phyloP scores from a whole-genome alignment of 164 flowering plant genomes.

The Tetracentron sinense region DNA sequence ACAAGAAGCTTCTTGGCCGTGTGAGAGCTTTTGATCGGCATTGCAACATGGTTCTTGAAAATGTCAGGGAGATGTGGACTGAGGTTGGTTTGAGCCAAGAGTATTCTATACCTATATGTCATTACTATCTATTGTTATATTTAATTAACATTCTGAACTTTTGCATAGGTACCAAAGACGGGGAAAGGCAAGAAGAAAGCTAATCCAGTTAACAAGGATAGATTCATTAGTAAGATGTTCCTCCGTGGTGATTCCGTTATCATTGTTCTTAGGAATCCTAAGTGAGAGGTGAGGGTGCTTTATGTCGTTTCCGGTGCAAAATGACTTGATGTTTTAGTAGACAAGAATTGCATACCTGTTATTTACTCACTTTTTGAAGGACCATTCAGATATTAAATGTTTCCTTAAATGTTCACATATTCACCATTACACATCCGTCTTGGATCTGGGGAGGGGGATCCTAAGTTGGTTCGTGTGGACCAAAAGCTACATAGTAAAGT shows the following conservation, averaged over 20 bases:
- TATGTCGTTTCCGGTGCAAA: neutral
- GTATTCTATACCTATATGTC: neutral
- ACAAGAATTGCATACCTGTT: too few relatives aligned
- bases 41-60: constrained; percentile 93
- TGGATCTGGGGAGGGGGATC: too few relatives aligned
- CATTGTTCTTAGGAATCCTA: constrained; percentile 89
- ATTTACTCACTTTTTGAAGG: too few relatives aligned
- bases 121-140: neutral
- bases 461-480: too few relatives aligned
- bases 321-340: neutral
- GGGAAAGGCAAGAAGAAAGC: constrained; percentile 97
- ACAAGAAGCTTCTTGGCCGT: constrained; percentile 81
- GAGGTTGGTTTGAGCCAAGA: constrained; percentile 44
- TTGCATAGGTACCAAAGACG: constrained; percentile 71
- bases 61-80: constrained; percentile 96
- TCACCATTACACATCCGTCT: too few relatives aligned
- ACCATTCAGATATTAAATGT: too few relatives aligned
- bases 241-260: constrained; percentile 93
- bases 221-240: constrained; percentile 94
- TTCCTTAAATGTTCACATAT: too few relatives aligned
- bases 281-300: constrained; percentile 34
- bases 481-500: too few relatives aligned
- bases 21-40: constrained; percentile 90
- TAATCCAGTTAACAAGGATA: constrained; percentile 80
- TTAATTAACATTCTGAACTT: neutral